Base-by-base conservation (phyloP, 2,329 filamentous ascomycete genomes). In the Fusarium fracticaudum region DNA sequence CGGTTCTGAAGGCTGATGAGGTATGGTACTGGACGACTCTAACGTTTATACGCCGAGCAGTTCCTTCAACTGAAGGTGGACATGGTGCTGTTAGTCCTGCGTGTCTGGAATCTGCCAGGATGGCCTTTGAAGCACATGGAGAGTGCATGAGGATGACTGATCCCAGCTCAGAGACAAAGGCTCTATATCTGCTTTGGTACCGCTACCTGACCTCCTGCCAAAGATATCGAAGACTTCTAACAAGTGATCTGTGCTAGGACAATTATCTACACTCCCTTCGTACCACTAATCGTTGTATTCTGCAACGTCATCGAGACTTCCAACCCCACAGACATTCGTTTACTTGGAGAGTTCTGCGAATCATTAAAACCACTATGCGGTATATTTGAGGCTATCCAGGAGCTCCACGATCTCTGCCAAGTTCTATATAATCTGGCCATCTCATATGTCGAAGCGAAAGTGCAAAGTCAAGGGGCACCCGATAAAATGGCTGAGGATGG, bases 1-100 rank as follows among this genome's bases (percentile, higher is more conserved):
- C 51, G 1, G 20, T 55, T 55, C 14, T 55, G 1, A 31, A 55
- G 14, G 51, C 51, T 1, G 51, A 55, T 18, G 51, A 55, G 20
- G 51, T 55, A 18, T 55, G 51, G 51, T 31, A 55, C 0, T 55
- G 51, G 51, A 55, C 37, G 10, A 31, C 51, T 1, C 5, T 41
- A 2, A 55, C 51, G 2, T 41, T 55, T 18, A 55, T 55, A 55
- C 24, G 26, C 3, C 5, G 51, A 2, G 37, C 51, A 2, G 6
- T 41, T 8, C 37, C 51, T 0, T 40, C 37, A 10, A 18, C 10
- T 9, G 24, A 41, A 5, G 14, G 20, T 1, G 20, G 24, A 0
- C 20, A 55, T 14, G 15, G 51, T 5, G 51, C 14, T 11, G 4
- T 40, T 11, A 55, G 51, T 0, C 24, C 51, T 41, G 20, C 14